Conservation (phyloP, 106 monocot species). For the Chionographis japonica region DNA sequence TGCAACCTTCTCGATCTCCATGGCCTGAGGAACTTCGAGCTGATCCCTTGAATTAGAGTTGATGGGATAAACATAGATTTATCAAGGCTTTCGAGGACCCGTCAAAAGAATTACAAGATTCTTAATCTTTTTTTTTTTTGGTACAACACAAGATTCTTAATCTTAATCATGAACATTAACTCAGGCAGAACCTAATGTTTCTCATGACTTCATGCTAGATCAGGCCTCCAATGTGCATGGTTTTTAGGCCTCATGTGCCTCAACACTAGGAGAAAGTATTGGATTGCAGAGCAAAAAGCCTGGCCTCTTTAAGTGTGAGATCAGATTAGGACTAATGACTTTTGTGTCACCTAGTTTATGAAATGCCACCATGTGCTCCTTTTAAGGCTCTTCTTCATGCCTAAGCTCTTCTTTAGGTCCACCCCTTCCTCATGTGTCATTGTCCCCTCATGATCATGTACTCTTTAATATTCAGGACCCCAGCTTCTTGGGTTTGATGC, state of each 20-base stretch:
- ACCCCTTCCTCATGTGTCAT: slow-evolving; percentile 22
- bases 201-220: no score
- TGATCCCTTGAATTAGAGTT: no score
- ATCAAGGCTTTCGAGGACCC: no score
- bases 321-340: neutral
- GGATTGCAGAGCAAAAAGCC: slow-evolving; percentile 3
- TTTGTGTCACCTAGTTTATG: neutral
- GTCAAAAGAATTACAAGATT: no score
- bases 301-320: neutral
- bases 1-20: no score
- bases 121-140: no score
- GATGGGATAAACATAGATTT: no score
- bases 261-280: slow-evolving; percentile 26
- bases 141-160: no score
- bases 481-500: slow-evolving; percentile 48
- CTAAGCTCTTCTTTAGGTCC: neutral
- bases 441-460: slow-evolving; percentile 18
- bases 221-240: no score
- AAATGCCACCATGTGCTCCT: slow-evolving; percentile 7
- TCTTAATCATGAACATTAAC: no score
- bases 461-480: slow-evolving; percentile 5
- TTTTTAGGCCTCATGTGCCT: slow-evolving; percentile 23
- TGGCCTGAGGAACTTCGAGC: no score
- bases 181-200: no score
- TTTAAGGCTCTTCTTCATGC: neutral